These are phyloP conservation scores for Phytophthora chlamydospora DNA, from an alignment of 352 stramenopile genomes.

Conservation along the genomic window DNA sequence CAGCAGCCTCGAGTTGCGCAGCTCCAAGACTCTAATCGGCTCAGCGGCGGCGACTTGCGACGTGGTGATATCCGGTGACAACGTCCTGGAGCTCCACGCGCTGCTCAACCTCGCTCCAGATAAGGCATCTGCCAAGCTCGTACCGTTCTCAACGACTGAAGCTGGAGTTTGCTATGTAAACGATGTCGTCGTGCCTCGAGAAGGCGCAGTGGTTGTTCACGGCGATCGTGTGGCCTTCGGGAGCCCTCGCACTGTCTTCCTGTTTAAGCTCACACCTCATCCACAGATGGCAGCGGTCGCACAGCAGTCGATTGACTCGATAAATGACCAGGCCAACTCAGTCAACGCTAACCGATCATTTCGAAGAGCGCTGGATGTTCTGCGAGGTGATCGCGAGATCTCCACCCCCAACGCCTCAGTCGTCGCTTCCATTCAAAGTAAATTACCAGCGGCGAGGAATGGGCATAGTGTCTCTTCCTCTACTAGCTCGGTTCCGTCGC, in stretches of 20 bases:
- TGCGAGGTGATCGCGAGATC: conserved; percentile 49
- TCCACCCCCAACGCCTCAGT: conserved; percentile 22
- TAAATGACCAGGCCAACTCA: not conserved
- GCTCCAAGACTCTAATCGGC: conserved; percentile 70
- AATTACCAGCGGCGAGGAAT: conserved; percentile 1
- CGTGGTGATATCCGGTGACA: conserved; percentile 47
- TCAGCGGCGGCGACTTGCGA: conserved; percentile 54
- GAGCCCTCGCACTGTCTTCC: conserved; percentile 42
- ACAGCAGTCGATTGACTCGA: conserved; percentile 17
- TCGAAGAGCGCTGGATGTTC: conserved; percentile 48
- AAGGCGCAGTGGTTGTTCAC: conserved; percentile 57
- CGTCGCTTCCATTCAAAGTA: conserved; percentile 23
- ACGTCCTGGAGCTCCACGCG: conserved; percentile 63
- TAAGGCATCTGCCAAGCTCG: conserved; percentile 46
- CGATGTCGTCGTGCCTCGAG: conserved; percentile 35
- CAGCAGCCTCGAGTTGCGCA: conserved; percentile 47
- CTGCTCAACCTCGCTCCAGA: conserved; percentile 52
- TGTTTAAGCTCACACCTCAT: conserved; percentile 53
- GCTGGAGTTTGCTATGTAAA: conserved; percentile 65
- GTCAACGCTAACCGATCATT: conserved; percentile 30
- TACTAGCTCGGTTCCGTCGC: not conserved
- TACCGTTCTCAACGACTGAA: conserved; percentile 52
- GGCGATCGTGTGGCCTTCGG: conserved; percentile 71
- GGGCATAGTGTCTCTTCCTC: conserved; percentile 14
- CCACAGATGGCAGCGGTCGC: conserved; percentile 4